Evolutionary conservation across 768 basidiomycete species (phyloP).

Genomic region (Calocera cornea): DNA sequence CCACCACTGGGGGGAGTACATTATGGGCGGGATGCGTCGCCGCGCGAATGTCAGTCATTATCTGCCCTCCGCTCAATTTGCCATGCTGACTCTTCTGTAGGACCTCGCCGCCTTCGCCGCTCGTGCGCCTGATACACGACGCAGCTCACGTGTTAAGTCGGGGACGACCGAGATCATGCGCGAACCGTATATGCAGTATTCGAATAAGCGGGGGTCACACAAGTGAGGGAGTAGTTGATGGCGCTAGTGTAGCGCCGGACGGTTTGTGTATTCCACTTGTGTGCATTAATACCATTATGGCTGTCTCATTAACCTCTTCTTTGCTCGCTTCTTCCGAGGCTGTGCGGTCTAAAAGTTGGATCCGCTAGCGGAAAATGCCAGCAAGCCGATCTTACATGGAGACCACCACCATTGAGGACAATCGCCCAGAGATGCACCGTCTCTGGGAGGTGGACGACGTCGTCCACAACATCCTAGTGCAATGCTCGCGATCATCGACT

Average conservation of each 20-base stretch:
- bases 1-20: slow-evolving; percentile 72
- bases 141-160: slow-evolving; percentile 57
- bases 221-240: not conserved
- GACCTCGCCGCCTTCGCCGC: slow-evolving; percentile 56
- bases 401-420: too few species aligned
- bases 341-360: too few species aligned
- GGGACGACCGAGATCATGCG: slow-evolving; percentile 47
- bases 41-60: slow-evolving; percentile 49
- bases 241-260: not conserved
- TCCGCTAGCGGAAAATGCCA: too few species aligned
- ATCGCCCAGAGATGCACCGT: too few species aligned
- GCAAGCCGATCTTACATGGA: too few species aligned
- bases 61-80: not conserved
- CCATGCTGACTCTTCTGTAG: slow-evolving; percentile 25
- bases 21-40: slow-evolving; percentile 64
- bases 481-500: too few species aligned
- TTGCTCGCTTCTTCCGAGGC: not conserved
- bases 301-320: not conserved
- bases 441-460: too few species aligned
- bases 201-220: slow-evolving; percentile 59
- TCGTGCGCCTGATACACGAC: slow-evolving; percentile 56
- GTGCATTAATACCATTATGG: not conserved
- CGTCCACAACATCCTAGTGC: too few species aligned
- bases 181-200: slow-evolving; percentile 82
- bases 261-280: not conserved